Base-by-base conservation (phyloP, 345 rosid species). In the Gossypium mustelinum region DNA sequence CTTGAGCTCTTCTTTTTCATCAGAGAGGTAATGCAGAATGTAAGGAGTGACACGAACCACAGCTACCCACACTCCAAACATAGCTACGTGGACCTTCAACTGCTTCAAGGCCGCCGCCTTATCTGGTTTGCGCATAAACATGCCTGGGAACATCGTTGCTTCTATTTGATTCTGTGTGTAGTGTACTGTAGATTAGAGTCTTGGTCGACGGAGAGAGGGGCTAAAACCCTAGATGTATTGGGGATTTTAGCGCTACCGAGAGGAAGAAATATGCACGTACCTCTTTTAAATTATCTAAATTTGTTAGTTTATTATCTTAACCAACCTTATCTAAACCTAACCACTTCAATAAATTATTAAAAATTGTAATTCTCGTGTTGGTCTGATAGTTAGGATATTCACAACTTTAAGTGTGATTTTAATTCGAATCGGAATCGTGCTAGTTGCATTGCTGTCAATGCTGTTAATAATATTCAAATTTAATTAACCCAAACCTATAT, bases 91-190 rank as follows among this genome's bases (percentile, higher is more conserved):
- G 0, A 75, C 16, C 76, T 79, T 83, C 6, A 92, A 82, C 92
- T 94, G 86, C 89, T 88, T 94, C 87, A 92, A 81, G 70, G 96
- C 98, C 79, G 48, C 90, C 50, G 83, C 89, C 85, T 92, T 92
- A 83, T 90, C 94, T 29, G 97, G 97, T 78, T 94, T 90, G 24
- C 85, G 77, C 92, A 85, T 78, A 69, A 94, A 88, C 94, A 90
- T 88, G 24, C 91, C 93, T 11, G 94, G 92, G 86, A 94, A 94
- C 98, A 94, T 94, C 79, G 12, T 66, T 77, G 59, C 58, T 73
- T 45, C 70, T 56, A 52, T 76, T 75, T 18, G 61, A 52, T 22
- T 72, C 41, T 47, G 22, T 20, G 22, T 51, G 48, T 58, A 20
- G 50, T 65, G 68, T 57, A 45, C 29, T 54, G 52, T 62, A 18